Conservation (phyloP, 225 moss, liverwort and hornwort genomes). For the Climacium dendroides region DNA sequence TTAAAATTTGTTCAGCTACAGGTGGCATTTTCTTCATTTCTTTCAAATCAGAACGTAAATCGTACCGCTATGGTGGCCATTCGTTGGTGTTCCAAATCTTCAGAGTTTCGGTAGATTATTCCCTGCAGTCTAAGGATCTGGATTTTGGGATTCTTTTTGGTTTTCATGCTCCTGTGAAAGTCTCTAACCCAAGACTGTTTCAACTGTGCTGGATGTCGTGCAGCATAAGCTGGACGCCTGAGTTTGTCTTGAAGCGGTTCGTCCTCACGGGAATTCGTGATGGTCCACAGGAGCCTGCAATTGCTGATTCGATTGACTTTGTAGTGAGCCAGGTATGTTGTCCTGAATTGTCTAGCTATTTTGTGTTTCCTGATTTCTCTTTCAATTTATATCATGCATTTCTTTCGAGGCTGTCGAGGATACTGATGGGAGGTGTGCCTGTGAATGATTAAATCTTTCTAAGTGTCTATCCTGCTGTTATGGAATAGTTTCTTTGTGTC, state of each 20-base stretch:
- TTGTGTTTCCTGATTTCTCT: not conserved
- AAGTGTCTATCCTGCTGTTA: not conserved
- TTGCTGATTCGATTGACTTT: constrained; percentile 96
- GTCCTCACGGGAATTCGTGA: constrained; percentile 92
- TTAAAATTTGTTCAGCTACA: not conserved
- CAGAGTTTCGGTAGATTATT: not conserved
- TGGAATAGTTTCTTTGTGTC: not conserved
- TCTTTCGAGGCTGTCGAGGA: not conserved
- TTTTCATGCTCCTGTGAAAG: not conserved
- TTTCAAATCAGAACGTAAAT: not conserved
- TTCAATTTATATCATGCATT: not conserved
- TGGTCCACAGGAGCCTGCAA: constrained; percentile 77
- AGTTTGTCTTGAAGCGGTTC: constrained; percentile 87
- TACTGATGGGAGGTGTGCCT: not conserved
- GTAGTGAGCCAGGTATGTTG: constrained; percentile 70
- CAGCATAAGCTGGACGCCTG: constrained; percentile 89
- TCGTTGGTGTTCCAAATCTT: not conserved
- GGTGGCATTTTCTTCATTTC: not conserved
- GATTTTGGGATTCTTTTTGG: not conserved
- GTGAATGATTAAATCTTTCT: not conserved
- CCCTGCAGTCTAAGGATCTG: not conserved
- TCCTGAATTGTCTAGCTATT: not conserved
- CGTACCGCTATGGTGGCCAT: not conserved
- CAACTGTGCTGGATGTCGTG: constrained; percentile 5
- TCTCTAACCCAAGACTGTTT: not conserved